These are phyloP conservation scores for Penicillium canescens DNA, from an alignment of 495 filamentous ascomycete species.

Conservation along the genomic window DNA sequence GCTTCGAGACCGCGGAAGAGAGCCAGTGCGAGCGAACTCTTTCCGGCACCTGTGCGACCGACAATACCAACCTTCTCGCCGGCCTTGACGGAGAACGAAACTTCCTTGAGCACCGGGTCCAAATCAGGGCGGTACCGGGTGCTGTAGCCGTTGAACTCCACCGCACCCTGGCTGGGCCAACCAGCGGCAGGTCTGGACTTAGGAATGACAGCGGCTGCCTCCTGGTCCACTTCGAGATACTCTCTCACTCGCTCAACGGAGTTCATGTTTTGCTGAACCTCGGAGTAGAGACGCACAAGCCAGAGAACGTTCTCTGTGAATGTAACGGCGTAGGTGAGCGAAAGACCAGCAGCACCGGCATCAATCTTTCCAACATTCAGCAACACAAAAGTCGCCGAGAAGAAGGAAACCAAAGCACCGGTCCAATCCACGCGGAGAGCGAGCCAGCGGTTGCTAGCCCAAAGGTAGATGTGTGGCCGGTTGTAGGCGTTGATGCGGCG, in stretches of 20 bases:
- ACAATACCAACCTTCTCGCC: slow-evolving; percentile 96
- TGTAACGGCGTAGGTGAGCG: slow-evolving; percentile 95
- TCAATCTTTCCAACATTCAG: slow-evolving; percentile 81
- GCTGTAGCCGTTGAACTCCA: slow-evolving; percentile 84
- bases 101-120: slow-evolving; percentile 77
- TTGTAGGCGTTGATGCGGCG: slow-evolving; percentile 84
- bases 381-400: slow-evolving; percentile 89
- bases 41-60: slow-evolving; percentile 93
- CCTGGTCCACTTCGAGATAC: slow-evolving; percentile 95
- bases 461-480: slow-evolving; percentile 92
- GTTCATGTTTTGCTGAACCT: slow-evolving; percentile 99
- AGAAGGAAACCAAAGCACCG: slow-evolving; percentile 91
- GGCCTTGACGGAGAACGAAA: slow-evolving; percentile 83
- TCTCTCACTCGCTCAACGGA: slow-evolving; percentile 98
- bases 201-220: slow-evolving; percentile 75
- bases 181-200: slow-evolving; percentile 72
- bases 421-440: slow-evolving; percentile 87
- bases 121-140: slow-evolving; percentile 89
- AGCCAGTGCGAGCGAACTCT: slow-evolving; percentile 92
- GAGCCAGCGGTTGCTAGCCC: slow-evolving; percentile 98
- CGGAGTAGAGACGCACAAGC: slow-evolving; percentile 92
- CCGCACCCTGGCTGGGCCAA: slow-evolving; percentile 85
- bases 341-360: slow-evolving; percentile 91
- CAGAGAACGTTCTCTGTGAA: slow-evolving; percentile 98
- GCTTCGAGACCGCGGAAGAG: slow-evolving; percentile 98